These are phyloP conservation scores for Botryotinia narcissicola DNA, from an alignment of 2,329 filamentous ascomycete genomes.

Conservation along the genomic window DNA sequence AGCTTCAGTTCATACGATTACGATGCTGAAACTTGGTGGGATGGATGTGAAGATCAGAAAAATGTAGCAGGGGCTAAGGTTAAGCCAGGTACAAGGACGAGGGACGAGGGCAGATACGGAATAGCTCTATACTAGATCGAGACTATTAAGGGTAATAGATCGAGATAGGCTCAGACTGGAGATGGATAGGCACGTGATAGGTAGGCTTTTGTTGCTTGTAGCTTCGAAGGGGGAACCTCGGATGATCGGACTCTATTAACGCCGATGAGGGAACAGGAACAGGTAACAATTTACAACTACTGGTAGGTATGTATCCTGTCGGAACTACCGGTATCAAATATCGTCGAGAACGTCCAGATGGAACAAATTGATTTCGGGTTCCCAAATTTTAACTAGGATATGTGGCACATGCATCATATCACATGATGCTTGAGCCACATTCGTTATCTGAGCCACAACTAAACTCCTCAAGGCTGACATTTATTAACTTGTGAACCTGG, in stretches of 20 bases:
- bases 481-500: not conserved
- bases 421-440: not conserved
- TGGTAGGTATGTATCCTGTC: too few species aligned
- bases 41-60: constrained; percentile 11
- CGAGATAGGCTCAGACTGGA: not conserved
- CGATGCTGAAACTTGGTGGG: constrained; percentile 22
- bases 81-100: not conserved
- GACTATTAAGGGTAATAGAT: not conserved
- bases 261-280: not conserved
- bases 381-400: too few species aligned
- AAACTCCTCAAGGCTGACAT: not conserved
- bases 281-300: too few species aligned
- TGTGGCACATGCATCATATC: not conserved
- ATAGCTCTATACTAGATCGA: not conserved
- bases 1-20: constrained; percentile 2
- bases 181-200: not conserved
- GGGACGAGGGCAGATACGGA: not conserved
- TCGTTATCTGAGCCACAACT: not conserved
- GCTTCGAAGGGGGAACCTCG: not conserved
- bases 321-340: too few species aligned
- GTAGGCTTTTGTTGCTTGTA: not conserved
- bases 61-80: not conserved
- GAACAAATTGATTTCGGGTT: too few species aligned
- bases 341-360: too few species aligned
- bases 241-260: not conserved